Evolutionary conservation across 495 filamentous ascomycete species (phyloP).

Genomic region (Parmelia sp.): DNA sequence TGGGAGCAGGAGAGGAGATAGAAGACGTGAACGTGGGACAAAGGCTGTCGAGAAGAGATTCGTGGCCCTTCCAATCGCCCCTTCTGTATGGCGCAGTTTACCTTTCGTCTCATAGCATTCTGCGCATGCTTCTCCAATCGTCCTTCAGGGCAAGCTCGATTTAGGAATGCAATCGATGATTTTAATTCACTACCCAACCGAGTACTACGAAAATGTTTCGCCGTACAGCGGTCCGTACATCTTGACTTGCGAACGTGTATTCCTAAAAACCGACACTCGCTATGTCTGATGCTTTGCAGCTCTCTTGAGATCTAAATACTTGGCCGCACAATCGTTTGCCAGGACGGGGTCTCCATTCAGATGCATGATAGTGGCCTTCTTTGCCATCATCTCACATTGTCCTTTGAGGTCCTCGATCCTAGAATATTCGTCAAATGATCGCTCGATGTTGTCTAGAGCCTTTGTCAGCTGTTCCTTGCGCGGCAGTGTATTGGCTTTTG

Average conservation of each 20-base stretch:
- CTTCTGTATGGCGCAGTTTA: background rate
- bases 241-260: background rate
- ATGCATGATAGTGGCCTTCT: conserved; percentile 76
- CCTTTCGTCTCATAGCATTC: background rate
- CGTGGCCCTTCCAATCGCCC: background rate
- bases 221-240: background rate
- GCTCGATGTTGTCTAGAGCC: conserved; percentile 61
- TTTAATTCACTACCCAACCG: background rate
- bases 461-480: conserved; percentile 57
- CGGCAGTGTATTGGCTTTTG: conserved; percentile 23
- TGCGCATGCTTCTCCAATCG: background rate
- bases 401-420: conserved; percentile 66
- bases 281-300: conserved; percentile 28
- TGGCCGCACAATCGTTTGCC: conserved; percentile 69
- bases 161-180: background rate
- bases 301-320: conserved; percentile 56
- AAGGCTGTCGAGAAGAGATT: background rate
- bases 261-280: background rate
- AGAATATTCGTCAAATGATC: conserved; percentile 61
- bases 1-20: background rate
- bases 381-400: conserved; percentile 78
- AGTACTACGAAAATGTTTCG: background rate
- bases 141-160: background rate
- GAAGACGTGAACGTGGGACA: background rate
- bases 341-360: conserved; percentile 62